Conservation (phyloP, 2,329 filamentous ascomycete species). For the Coniella vitis region DNA sequence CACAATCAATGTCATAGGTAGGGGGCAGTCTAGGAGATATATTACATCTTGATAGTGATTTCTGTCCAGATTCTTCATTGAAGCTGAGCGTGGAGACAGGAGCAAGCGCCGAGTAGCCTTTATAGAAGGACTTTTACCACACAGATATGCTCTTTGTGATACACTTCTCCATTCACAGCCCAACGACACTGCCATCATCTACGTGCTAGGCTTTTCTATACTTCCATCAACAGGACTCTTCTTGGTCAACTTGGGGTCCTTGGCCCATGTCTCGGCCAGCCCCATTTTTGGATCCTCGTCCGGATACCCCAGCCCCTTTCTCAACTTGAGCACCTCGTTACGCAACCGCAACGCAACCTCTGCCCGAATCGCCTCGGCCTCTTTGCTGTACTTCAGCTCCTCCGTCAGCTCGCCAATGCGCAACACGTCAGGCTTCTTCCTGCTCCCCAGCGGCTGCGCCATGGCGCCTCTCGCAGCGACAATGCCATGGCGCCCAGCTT, state of each 20-base stretch:
- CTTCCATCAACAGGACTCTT: slow-evolving; percentile 50
- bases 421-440: slow-evolving; percentile 18
- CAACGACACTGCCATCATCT: no score
- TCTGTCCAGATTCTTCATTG: no score
- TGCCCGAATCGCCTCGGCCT: slow-evolving; percentile 69
- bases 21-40: no score
- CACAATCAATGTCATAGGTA: no score
- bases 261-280: slow-evolving; percentile 73
- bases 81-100: no score
- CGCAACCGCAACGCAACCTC: slow-evolving; percentile 76
- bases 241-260: slow-evolving; percentile 41
- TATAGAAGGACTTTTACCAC: no score
- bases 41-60: no score
- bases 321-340: slow-evolving; percentile 72
- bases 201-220: slow-evolving; percentile 29
- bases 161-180: no score
- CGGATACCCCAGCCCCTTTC: slow-evolving; percentile 62
- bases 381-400: slow-evolving; percentile 60
- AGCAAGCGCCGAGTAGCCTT: no score
- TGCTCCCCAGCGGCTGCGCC: slow-evolving; percentile 12
- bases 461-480: not conserved
- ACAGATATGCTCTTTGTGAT: no score
- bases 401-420: slow-evolving; percentile 54
- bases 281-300: slow-evolving; percentile 72
- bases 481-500: slow-evolving; percentile 11